Evolutionary conservation across 78 protist genomes (phyloP).

Genomic region (slime mould (Dictyostelium discoideum)): dicty_2.7 NC_007088.5:7556001-7556500

Average conservation of each 20-base stretch:
- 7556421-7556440: conserved; percentile 21
- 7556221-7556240: conserved; percentile 73
- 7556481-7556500: neutral
- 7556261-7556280: conserved; percentile 67
- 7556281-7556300: conserved; percentile 76
- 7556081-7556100: conserved; percentile 47
- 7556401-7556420: conserved; percentile 54
- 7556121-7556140: conserved; percentile 61
- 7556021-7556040: too few relatives aligned
- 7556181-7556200: conserved; percentile 9
- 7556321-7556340: conserved; percentile 44
- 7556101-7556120: conserved; percentile 57
- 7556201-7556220: conserved; percentile 73
- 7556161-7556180: neutral
- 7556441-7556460: conserved; percentile 3
- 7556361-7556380: conserved; percentile 80
- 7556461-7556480: neutral
- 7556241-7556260: conserved; percentile 73
- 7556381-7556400: conserved; percentile 69
- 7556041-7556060: too few relatives aligned
- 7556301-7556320: conserved; percentile 76
- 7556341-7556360: conserved; percentile 64
- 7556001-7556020: neutral
- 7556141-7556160: neutral
- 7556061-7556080: neutral